Percentiles rank a stretch among this genome's conserved stretches.
Evolutionary conservation across 1,284 basidiomycete genomes (phyloP).

Genomic region (Cryptococcus maquisensis): DNA sequence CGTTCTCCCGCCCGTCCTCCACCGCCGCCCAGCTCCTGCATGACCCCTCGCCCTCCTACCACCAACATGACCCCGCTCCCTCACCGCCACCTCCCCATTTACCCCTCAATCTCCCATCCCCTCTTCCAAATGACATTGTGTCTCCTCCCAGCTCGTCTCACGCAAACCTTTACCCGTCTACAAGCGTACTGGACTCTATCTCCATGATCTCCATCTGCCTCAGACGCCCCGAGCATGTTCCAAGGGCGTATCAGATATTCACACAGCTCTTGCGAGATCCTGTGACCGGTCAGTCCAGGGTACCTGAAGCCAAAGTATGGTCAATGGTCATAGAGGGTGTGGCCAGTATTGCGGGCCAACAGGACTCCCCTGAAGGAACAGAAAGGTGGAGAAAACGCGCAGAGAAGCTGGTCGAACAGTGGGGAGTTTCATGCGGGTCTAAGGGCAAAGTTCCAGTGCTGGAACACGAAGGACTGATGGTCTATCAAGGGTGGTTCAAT

Average conservation of each 20-base stretch:
- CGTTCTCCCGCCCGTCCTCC: constrained; percentile 4
- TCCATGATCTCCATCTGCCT: constrained; percentile 47
- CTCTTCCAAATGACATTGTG: constrained; percentile 25
- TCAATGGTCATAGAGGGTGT: constrained; percentile 40
- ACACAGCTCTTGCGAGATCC: constrained; percentile 33
- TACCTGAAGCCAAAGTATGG: constrained; percentile 43
- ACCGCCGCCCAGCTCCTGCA: constrained; percentile 7
- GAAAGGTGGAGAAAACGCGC: constrained; percentile 23
- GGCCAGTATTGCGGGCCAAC: constrained; percentile 18
- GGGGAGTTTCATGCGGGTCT: constrained; percentile 26
- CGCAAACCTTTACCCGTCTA: constrained; percentile 35
- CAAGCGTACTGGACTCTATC: constrained; percentile 38
- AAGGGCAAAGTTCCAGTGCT: constrained; percentile 11
- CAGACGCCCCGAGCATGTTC: constrained; percentile 37
- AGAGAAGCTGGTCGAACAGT: constrained; percentile 23
- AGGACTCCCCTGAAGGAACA: neutral
- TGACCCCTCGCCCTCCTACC: constrained; percentile 9
- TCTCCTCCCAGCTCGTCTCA: constrained; percentile 17
- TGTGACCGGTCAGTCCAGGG: constrained; percentile 9
- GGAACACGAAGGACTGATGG: constrained; percentile 33
- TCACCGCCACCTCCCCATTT: constrained; percentile 4
- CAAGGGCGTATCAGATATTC: constrained; percentile 46
- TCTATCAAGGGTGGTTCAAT: constrained; percentile 45
- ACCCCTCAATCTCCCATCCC: constrained; percentile 22
- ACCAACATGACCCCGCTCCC: constrained; percentile 7